Percentiles rank a stretch among this genome's conserved stretches.
These are phyloP conservation scores for Theobroma grandiflorum DNA, from an alignment of 441 rosid genomes.

Conservation along the genomic window DNA sequence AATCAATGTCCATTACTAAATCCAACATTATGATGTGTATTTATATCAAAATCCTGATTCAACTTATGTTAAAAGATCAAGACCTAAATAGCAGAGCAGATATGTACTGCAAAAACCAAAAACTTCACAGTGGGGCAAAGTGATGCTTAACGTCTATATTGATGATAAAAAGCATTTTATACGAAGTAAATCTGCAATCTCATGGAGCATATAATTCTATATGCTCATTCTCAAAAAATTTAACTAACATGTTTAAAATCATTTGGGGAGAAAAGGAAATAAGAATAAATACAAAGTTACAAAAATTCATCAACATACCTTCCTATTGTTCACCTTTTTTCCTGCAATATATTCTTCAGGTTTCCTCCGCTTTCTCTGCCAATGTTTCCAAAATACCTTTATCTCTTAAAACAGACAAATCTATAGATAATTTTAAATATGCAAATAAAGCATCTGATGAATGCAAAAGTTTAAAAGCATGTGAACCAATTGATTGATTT, in stretches of 20 bases:
- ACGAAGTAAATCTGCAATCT: background rate
- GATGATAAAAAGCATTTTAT: constrained; percentile 13
- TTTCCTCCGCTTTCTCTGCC: constrained; percentile 92
- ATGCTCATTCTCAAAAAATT: constrained; percentile 14
- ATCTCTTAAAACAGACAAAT: constrained; percentile 14
- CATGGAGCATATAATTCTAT: background rate
- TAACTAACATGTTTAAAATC: constrained; percentile 14
- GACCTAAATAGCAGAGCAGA: background rate
- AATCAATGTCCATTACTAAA: background rate
- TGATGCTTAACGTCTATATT: background rate
- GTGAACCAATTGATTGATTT: background rate
- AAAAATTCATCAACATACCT: constrained; percentile 56
- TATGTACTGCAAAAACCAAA: background rate
- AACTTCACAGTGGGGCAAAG: constrained; percentile 10
- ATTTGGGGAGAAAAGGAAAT: background rate
- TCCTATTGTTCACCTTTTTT: constrained; percentile 64
- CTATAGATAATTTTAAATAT: background rate
- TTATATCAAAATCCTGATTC: background rate
- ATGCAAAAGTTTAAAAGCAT: constrained; percentile 4
- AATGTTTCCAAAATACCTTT: constrained; percentile 34
- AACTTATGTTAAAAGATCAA: background rate
- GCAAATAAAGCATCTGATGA: background rate
- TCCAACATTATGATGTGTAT: background rate
- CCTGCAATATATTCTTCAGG: constrained; percentile 70
- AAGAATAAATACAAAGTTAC: background rate